Conservation (phyloP, 139 green algal species). For the Diplosphaera chodatii region DNA sequence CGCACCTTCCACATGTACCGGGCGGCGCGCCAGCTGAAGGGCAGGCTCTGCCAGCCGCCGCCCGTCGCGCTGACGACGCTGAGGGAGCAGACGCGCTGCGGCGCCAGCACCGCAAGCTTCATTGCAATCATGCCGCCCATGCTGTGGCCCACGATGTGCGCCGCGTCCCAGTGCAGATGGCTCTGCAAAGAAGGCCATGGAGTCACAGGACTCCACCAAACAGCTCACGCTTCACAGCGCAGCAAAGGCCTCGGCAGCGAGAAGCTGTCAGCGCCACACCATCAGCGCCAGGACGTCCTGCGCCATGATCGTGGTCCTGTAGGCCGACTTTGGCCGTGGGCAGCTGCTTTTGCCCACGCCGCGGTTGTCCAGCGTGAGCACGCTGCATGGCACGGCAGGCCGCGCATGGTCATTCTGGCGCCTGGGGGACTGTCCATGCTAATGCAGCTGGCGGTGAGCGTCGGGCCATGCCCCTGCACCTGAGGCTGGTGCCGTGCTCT, state of each 20-base stretch:
- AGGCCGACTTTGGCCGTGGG: slow-evolving; percentile 9
- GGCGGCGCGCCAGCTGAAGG: slow-evolving; percentile 12
- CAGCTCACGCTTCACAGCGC: too few species aligned
- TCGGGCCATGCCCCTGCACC: too few species aligned
- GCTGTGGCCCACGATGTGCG: slow-evolving; percentile 53
- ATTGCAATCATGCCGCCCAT: slow-evolving; percentile 61
- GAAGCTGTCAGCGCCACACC: slow-evolving; percentile 10
- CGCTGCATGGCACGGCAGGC: slow-evolving; percentile 5
- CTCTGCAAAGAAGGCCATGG: too few species aligned
- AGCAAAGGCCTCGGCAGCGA: too few species aligned
- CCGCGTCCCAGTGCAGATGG: slow-evolving; percentile 32
- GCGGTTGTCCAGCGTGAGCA: slow-evolving; percentile 48
- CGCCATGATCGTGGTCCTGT: slow-evolving; percentile 51
- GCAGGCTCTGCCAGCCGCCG: slow-evolving; percentile 33
- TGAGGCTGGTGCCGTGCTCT: background rate
- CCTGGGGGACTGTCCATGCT: too few species aligned
- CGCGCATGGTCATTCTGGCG: too few species aligned
- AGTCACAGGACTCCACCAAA: too few species aligned
- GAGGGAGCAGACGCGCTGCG: slow-evolving; percentile 29
- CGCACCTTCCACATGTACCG: slow-evolving; percentile 20
- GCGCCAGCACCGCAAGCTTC: slow-evolving; percentile 27
- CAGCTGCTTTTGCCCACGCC: slow-evolving; percentile 44
- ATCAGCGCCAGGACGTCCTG: slow-evolving; percentile 26
- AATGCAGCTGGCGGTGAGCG: too few species aligned
- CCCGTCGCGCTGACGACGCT: slow-evolving; percentile 32